Conservation (phyloP, 768 basidiomycete species). For the Lactarius tabidus region DNA sequence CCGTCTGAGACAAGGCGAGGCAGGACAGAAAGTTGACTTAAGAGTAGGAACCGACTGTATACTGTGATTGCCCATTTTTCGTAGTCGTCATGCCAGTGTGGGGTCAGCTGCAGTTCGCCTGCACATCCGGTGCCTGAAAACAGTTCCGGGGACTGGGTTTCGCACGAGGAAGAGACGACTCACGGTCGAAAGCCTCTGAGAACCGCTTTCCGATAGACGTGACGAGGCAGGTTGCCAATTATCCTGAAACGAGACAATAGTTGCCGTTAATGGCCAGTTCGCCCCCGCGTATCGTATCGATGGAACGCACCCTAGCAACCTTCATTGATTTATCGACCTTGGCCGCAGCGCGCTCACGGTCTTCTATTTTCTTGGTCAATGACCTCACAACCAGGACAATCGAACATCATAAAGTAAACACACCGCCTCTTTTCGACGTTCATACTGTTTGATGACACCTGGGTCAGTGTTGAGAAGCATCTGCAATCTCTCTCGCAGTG, state of each 20-base stretch:
- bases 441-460: conserved; percentile 75
- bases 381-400: background rate
- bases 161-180: conserved; percentile 32
- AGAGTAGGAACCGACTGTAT: too few relatives aligned
- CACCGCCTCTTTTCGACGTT: conserved; percentile 71
- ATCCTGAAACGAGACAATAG: conserved; percentile 46
- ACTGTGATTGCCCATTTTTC: conserved; percentile 97
- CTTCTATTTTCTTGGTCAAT: conserved; percentile 50
- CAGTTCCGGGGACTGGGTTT: background rate
- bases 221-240: conserved; percentile 89
- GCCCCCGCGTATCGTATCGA: background rate
- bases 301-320: conserved; percentile 49
- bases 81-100: conserved; percentile 84
- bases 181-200: conserved; percentile 86
- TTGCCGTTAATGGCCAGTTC: background rate
- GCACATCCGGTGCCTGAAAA: conserved; percentile 82
- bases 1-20: too few relatives aligned
- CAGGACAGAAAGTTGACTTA: too few relatives aligned
- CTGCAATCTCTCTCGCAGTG: conserved; percentile 62
- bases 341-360: conserved; percentile 46
- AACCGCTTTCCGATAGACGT: conserved; percentile 80
- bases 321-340: conserved; percentile 60
- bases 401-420: conserved; percentile 27
- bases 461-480: conserved; percentile 69
- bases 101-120: conserved; percentile 79